phyloP scores from a whole-genome alignment of 768 basidiomycete genomes.

The Boletus barrowsii region DNA sequence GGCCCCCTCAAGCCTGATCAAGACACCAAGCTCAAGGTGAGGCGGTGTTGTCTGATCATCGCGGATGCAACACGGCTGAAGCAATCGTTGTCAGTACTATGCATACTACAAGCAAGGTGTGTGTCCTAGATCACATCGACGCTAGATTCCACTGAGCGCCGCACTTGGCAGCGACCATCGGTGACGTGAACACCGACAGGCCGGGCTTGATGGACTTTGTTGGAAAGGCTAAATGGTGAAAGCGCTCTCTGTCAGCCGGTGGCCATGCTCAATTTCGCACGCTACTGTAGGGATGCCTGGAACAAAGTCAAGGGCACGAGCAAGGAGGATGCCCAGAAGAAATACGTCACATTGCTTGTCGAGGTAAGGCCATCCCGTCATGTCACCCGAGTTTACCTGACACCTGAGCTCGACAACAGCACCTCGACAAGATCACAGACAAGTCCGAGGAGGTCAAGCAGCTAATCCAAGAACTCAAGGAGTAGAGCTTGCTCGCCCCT shows the following conservation, averaged over 20 bases:
- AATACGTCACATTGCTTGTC: conserved; percentile 76
- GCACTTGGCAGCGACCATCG: conserved; percentile 56
- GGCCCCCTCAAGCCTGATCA: conserved; percentile 71
- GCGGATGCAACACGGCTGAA: conserved; percentile 4
- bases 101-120: conserved; percentile 89
- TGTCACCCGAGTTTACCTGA: not conserved
- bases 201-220: conserved; percentile 83
- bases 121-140: conserved; percentile 4
- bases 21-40: conserved; percentile 77
- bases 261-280: not conserved
- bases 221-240: conserved; percentile 88
- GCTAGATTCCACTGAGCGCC: not conserved
- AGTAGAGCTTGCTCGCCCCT: conserved; percentile 20
- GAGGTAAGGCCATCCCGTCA: conserved; percentile 43
- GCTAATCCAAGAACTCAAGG: conserved; percentile 59
- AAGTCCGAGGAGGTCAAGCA: conserved; percentile 51
- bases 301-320: conserved; percentile 63
- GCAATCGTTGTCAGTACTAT: conserved; percentile 71
- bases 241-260: conserved; percentile 6
- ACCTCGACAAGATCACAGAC: conserved; percentile 46
- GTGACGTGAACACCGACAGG: conserved; percentile 61
- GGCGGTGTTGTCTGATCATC: conserved; percentile 28
- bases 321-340: conserved; percentile 64
- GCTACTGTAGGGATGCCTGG: conserved; percentile 78
- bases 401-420: conserved; percentile 35